Evolutionary conservation across 148 eudicot genomes (phyloP).

Genomic region (Rhododendron ovatum): DNA sequence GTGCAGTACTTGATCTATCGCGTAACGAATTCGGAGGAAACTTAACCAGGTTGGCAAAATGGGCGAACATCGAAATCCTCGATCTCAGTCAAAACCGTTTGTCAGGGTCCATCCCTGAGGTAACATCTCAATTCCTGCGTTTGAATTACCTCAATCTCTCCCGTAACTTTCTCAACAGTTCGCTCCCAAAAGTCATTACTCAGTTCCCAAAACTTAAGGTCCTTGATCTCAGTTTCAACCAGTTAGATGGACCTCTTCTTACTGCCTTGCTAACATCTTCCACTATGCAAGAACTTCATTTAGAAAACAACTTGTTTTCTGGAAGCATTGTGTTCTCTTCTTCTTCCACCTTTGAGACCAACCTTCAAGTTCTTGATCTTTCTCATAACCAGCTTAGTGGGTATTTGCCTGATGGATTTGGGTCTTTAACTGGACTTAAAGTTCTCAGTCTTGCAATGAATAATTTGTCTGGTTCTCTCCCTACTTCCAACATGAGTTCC

Average conservation of each 20-base stretch:
- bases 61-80: conserved; percentile 80
- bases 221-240: conserved; percentile 85
- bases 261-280: conserved; percentile 49
- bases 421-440: conserved; percentile 55
- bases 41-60: conserved; percentile 59
- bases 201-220: conserved; percentile 73
- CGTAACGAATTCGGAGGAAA: conserved; percentile 73
- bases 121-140: conserved; percentile 72
- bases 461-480: conserved; percentile 83
- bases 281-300: conserved; percentile 76
- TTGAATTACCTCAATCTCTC: conserved; percentile 84
- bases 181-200: conserved; percentile 59
- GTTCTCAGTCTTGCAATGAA: conserved; percentile 64
- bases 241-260: conserved; percentile 59
- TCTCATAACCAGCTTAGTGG: conserved; percentile 68
- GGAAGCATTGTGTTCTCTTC: conserved; percentile 62
- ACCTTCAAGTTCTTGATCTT: conserved; percentile 73
- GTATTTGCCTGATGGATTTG: conserved; percentile 66
- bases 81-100: conserved; percentile 90
- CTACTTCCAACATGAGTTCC: conserved; percentile 50
- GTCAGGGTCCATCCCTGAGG: conserved; percentile 65
- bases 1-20: conserved; percentile 74
- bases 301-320: conserved; percentile 52
- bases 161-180: conserved; percentile 51
- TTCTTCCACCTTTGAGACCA: conserved; percentile 35